Conservation (phyloP, 768 basidiomycete species). For the Suillus lakei region DNA sequence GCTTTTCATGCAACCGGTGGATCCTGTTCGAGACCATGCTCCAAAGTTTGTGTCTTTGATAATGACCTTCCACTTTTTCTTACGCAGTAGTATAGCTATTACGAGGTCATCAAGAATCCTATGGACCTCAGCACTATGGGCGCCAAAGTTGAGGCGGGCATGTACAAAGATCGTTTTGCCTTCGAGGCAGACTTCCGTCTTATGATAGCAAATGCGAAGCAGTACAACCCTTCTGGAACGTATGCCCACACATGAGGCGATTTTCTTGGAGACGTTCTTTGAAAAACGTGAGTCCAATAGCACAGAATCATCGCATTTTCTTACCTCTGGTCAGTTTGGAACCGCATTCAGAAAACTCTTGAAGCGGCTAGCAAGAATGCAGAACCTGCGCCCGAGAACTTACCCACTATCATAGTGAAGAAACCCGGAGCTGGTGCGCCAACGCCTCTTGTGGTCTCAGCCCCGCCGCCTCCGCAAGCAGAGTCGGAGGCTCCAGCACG, state of each 20-base stretch:
- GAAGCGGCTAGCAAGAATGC: constrained; percentile 62
- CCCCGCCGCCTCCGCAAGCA: constrained; percentile 35
- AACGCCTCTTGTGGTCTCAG: constrained; percentile 7
- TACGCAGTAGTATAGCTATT: constrained; percentile 63
- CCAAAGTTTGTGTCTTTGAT: constrained; percentile 60
- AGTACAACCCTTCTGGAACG: constrained; percentile 77
- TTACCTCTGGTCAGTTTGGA: constrained; percentile 67
- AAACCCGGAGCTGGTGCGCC: constrained; percentile 14
- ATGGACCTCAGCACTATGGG: constrained; percentile 94
- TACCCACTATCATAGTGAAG: constrained; percentile 32
- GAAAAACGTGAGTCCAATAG: constrained; percentile 71
- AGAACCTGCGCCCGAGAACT: constrained; percentile 23
- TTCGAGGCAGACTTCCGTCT: constrained; percentile 88
- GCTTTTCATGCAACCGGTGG: constrained; percentile 89
- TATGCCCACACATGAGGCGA: constrained; percentile 78
- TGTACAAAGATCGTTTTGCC: constrained; percentile 82
- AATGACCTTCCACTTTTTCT: constrained; percentile 8
- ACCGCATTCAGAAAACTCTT: constrained; percentile 82
- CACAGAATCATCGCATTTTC: constrained; percentile 5
- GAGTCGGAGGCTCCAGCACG: constrained; percentile 48
- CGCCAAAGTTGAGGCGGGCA: constrained; percentile 84
- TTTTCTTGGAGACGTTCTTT: constrained; percentile 78
- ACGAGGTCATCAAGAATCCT: constrained; percentile 86
- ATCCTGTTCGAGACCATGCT: constrained; percentile 90
- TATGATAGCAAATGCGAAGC: constrained; percentile 86